These are phyloP conservation scores for Noccaea bulbosa DNA, from an alignment of 345 rosid genomes.

Conservation along the genomic window DNA sequence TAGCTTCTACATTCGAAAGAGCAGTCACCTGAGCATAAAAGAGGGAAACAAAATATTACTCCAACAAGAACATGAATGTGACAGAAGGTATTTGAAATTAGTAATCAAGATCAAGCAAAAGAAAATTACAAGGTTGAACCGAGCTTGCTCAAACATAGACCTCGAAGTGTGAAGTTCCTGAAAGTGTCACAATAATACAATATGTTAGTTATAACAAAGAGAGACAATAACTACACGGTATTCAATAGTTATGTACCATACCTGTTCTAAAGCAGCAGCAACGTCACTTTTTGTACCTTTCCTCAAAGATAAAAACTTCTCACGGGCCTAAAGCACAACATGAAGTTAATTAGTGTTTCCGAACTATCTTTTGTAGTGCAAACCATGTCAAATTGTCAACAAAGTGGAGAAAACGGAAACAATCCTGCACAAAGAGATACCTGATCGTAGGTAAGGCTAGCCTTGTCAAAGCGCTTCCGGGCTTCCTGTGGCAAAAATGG, in stretches of 20 bases:
- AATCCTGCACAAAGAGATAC: conserved; percentile 43
- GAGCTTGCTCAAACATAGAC: conserved; percentile 92
- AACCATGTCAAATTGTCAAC: conserved; percentile 3
- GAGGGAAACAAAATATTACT: conserved; percentile 12
- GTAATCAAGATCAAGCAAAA: background rate
- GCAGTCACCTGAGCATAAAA: conserved; percentile 67
- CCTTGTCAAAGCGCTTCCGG: conserved; percentile 94
- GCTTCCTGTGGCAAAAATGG: conserved; percentile 76
- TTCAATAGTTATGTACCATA: conserved; percentile 41
- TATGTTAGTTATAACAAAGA: conserved; percentile 11
- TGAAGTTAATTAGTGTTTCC: conserved; percentile 3
- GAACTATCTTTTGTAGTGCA: conserved; percentile 4
- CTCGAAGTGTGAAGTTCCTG: conserved; percentile 95
- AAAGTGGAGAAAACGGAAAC: conserved; percentile 13
- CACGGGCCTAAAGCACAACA: conserved; percentile 73
- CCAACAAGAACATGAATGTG: background rate
- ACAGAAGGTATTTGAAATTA: conserved; percentile 12
- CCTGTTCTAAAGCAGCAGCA: conserved; percentile 81
- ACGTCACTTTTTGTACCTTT: conserved; percentile 85
- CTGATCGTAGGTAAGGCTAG: conserved; percentile 93
- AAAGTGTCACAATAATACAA: conserved; percentile 25
- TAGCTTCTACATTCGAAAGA: conserved; percentile 94
- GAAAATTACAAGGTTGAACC: conserved; percentile 76
- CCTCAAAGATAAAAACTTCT: conserved; percentile 90
- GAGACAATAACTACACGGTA: conserved; percentile 2